phyloP scores from a whole-genome alignment of 208 protist genomes.

The Leptomonas pyrrhocoris region DNA sequence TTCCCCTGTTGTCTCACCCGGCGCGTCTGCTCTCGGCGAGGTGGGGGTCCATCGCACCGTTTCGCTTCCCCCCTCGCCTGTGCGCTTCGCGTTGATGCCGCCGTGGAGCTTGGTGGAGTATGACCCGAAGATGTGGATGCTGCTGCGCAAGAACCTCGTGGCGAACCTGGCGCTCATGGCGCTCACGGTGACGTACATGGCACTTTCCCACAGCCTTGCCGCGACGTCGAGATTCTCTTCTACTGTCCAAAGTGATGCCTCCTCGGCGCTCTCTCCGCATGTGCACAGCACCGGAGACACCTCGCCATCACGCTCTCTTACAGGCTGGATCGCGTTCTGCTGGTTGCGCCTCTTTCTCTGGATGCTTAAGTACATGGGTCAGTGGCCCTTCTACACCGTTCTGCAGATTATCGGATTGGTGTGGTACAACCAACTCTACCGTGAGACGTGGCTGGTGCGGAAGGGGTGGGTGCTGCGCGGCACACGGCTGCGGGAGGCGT shows the following conservation, averaged over 20 bases:
- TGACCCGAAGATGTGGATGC: slow-evolving; percentile 47
- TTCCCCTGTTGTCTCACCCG: neutral
- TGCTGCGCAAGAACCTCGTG: slow-evolving; percentile 43
- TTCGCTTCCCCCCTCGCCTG: neutral
- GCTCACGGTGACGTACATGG: slow-evolving; percentile 29
- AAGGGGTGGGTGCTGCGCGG: slow-evolving; percentile 42
- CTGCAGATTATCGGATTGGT: slow-evolving; percentile 46
- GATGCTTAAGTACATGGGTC: slow-evolving; percentile 37
- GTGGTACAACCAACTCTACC: slow-evolving; percentile 49
- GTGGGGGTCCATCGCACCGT: neutral
- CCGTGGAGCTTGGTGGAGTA: slow-evolving; percentile 38
- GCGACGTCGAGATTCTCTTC: neutral
- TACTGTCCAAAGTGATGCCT: neutral
- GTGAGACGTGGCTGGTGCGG: slow-evolving; percentile 46
- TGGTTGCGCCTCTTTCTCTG: slow-evolving; percentile 26
- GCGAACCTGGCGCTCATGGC: slow-evolving; percentile 29
- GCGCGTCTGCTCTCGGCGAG: neutral
- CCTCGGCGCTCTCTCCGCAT: no score
- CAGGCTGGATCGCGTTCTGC: slow-evolving; percentile 8
- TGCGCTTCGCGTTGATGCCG: slow-evolving; percentile 28
- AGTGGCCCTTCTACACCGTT: slow-evolving; percentile 46
- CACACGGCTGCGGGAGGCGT: slow-evolving; percentile 21
- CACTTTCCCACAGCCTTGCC: slow-evolving; percentile 14
- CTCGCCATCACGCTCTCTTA: slow-evolving; percentile 6
- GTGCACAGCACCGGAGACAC: no score